Percentiles rank a stretch among this genome's conserved stretches.
Conservation (phyloP, 805 yeast genomes). For the Candida silvicultrix region DNA sequence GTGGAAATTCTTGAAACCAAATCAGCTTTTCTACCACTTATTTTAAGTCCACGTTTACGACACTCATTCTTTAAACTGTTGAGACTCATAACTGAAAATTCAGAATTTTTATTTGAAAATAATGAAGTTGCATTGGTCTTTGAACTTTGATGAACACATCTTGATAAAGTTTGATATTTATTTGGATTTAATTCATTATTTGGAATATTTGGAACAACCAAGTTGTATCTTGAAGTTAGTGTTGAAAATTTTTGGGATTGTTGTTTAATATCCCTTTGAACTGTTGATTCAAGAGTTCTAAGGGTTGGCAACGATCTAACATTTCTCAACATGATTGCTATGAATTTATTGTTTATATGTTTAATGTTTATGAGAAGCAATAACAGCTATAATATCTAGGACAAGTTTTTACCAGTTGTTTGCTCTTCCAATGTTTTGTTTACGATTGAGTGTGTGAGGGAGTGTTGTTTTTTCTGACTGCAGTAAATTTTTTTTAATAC, state of each 20-base stretch:
- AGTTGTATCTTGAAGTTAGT: conserved; percentile 12
- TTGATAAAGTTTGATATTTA: conserved; percentile 8
- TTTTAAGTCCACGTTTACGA: conserved; percentile 50
- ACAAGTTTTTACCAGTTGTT: no score
- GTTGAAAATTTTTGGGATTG: conserved; percentile 8
- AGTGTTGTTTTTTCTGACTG: no score
- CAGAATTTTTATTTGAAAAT: conserved; percentile 18
- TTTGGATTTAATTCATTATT: conserved; percentile 6
- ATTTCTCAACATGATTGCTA: conserved; percentile 18
- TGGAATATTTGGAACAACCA: conserved; percentile 18
- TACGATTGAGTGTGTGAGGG: no score
- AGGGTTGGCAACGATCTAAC: conserved; percentile 24
- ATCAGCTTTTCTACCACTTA: conserved; percentile 57
- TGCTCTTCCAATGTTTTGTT: no score
- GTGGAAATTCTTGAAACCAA: conserved; percentile 32
- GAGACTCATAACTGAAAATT: conserved; percentile 37
- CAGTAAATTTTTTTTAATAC: no score
- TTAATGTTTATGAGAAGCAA: no score
- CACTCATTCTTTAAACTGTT: conserved; percentile 54
- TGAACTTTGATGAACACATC: conserved; percentile 24
- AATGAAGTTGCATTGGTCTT: conserved; percentile 22
- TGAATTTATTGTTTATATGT: background rate
- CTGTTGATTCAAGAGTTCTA: conserved; percentile 9
- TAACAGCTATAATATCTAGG: no score
- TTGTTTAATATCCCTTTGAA: conserved; percentile 5